Base-by-base conservation (phyloP, 306 rosid genomes). In the Castanea mollissima region DNA sequence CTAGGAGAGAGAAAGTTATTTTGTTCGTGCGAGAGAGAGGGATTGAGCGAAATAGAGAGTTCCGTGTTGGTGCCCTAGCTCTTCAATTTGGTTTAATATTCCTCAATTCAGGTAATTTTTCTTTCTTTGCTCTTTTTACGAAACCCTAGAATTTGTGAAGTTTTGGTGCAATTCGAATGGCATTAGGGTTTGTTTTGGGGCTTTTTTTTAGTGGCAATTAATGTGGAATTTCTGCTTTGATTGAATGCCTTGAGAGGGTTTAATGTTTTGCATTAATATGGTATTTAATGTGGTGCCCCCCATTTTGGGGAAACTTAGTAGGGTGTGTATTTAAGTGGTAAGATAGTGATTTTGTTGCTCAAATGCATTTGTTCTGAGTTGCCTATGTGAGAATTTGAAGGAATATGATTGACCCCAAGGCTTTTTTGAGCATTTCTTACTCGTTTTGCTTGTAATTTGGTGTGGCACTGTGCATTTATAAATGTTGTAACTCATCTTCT, bases 131-230 rank as follows among this genome's bases (percentile, higher is more conserved):
- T 74, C 58, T 27, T 25, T 73, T 68, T 35, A 10, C 41, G 54
- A 86, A 96, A 96, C 99, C 99, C 99, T 96, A 93, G 96, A 93
- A 81, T 86, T 83, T 79, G 54, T 81, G 29, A 69, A 74, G 84
- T 84, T 83, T 80, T 13, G 85, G 85, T 87, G 86, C 76, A 56
- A 87, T 77, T 90, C 31, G 81, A 52, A 70, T 65, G 84, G 74
- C 64, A 79, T 89, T 95, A 81, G 93, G 93, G 89, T 78, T 88
- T 75, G 74, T 67, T 76, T 46, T 41, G 54, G 46, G 46, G 46
- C 46, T 41, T 41, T 82, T 82, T 34, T 57, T 73, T 49, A 80
- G 87, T 8, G 51, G 84, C 59, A 41, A 80, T 81, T 86, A 71
- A 49, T 76, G 58, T 12, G 34, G 62, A 29, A 41, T 41, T 73